These are phyloP conservation scores for Globisporangium recalcitrans DNA, from an alignment of 352 stramenopile species.

Conservation along the genomic window DNA sequence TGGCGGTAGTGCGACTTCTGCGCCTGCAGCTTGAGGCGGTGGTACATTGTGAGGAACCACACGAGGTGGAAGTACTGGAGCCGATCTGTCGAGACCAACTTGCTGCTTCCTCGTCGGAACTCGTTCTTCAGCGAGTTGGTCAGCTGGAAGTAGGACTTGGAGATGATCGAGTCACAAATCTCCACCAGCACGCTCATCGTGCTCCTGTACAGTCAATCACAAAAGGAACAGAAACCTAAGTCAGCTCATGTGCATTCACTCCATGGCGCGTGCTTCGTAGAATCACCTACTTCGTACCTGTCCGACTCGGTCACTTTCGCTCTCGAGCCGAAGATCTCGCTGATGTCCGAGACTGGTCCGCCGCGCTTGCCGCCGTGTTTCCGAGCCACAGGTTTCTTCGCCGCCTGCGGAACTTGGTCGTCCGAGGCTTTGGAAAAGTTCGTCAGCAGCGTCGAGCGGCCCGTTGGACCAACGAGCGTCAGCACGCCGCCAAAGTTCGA, in stretches of 20 bases:
- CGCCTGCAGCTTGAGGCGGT: conserved; percentile 68
- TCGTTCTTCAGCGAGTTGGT: conserved; percentile 85
- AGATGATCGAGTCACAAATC: conserved; percentile 68
- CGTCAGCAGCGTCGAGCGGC: conserved; percentile 58
- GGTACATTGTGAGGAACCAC: conserved; percentile 82
- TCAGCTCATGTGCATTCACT: background rate
- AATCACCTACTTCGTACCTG: conserved; percentile 23
- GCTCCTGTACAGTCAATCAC: conserved; percentile 19
- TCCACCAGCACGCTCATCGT: conserved; percentile 66
- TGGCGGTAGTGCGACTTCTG: conserved; percentile 68
- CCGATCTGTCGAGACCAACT: conserved; percentile 79
- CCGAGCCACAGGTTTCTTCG: conserved; percentile 54
- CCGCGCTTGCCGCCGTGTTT: conserved; percentile 36
- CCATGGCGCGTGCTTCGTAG: background rate
- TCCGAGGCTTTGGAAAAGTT: conserved; percentile 72
- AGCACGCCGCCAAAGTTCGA: conserved; percentile 88
- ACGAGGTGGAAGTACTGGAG: conserved; percentile 86
- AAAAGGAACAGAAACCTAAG: conserved; percentile 2
- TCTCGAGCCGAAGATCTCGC: conserved; percentile 72
- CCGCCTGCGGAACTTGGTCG: conserved; percentile 59
- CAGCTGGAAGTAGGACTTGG: conserved; percentile 81
- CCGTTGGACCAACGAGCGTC: conserved; percentile 68
- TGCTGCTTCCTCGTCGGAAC: conserved; percentile 78
- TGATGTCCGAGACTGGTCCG: conserved; percentile 54
- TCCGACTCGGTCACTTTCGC: conserved; percentile 57